Evolutionary conservation across 2,329 filamentous ascomycete genomes (phyloP).

Genomic region (Verticillium alfalfae): DNA sequence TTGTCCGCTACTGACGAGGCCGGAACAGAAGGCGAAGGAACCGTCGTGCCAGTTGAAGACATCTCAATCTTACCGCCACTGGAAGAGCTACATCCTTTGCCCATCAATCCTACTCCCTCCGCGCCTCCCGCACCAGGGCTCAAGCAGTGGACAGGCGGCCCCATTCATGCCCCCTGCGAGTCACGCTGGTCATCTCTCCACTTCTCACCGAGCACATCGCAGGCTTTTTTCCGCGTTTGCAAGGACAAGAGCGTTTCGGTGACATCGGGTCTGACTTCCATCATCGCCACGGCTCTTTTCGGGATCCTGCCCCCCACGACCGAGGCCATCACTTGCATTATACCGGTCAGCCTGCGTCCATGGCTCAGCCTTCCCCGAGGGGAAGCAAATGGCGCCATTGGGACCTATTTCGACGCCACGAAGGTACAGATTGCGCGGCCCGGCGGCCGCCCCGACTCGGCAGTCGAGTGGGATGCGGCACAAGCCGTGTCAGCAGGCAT

Average conservation of each 20-base stretch:
- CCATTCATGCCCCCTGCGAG: constrained; percentile 19
- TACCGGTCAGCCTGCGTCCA: constrained; percentile 12
- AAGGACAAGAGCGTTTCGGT: constrained; percentile 4
- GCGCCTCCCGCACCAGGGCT: constrained; percentile 26
- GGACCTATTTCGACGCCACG: constrained; percentile 11
- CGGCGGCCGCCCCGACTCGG: background rate
- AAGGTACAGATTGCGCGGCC: constrained; percentile 4
- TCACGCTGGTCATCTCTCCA: constrained; percentile 9
- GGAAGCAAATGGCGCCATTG: constrained; percentile 4
- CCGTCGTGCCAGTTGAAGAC: constrained; percentile 6
- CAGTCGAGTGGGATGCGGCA: background rate
- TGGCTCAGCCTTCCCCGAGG: constrained; percentile 6
- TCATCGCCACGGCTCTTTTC: constrained; percentile 8
- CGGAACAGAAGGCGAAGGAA: background rate
- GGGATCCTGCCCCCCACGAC: constrained; percentile 5
- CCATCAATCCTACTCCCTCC: constrained; percentile 20
- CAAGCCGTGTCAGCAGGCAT: background rate
- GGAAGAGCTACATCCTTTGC: constrained; percentile 31
- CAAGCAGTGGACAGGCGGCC: constrained; percentile 29
- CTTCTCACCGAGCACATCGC: constrained; percentile 3
- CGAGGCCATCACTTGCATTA: constrained; percentile 10
- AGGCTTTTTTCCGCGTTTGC: constrained; percentile 9
- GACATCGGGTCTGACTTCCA: constrained; percentile 8
- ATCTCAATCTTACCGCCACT: constrained; percentile 30
- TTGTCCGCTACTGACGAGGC: background rate